Evolutionary conservation across 257 asterid genomes (phyloP), one percentile per base, ranked within the genome.

Genomic region (Prunella vulgaris): DNA sequence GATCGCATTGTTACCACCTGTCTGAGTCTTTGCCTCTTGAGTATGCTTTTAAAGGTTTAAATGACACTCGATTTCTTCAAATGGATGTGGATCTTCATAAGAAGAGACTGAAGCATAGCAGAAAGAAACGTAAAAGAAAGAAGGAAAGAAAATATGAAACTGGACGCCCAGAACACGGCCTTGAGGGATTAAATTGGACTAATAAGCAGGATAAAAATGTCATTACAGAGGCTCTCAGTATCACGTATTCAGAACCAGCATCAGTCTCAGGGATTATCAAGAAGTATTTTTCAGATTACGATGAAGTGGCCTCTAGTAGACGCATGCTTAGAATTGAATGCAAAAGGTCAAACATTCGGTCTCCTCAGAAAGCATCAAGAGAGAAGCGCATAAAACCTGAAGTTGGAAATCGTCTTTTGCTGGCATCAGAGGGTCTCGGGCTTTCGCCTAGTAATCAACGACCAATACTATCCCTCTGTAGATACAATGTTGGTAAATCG

Each of bases 201-300:
- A n/a, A n/a, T n/a, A n/a, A n/a, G n/a, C n/a, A n/a, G 28, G 28
- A 49, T 35, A 33, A 53, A 46, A 67, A 30, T 70, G 58, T 38
- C 65, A 73, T 21, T 38, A 20, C 49, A 5, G 83, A 81, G 60
- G 64, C 82, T 25, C 72, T 10, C 44, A 60, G 78, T 51, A 86
- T 79, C 73, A 76, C 82, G 3, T 27, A 65, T 57, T 77, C 86
- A 9, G 90, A 85, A 76, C 35, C 85, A 42, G 64, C 68, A 62
- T 85, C 89, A 14, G 83, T 87, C 73, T 87, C 90, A 5, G 85
- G 89, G 30, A 82, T 87, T 59, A 87, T 89, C 74, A 65, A 42
- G 40, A 87, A 86, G 60, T 89, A 89, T 73, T 87, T 89, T 57
- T 73, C 89, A 30, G 78, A 68, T 73, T 56, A 61, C 37, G 84